Evolutionary conservation across 1,284 basidiomycete genomes (phyloP).

Genomic region (Ganoderma sp.): DNA sequence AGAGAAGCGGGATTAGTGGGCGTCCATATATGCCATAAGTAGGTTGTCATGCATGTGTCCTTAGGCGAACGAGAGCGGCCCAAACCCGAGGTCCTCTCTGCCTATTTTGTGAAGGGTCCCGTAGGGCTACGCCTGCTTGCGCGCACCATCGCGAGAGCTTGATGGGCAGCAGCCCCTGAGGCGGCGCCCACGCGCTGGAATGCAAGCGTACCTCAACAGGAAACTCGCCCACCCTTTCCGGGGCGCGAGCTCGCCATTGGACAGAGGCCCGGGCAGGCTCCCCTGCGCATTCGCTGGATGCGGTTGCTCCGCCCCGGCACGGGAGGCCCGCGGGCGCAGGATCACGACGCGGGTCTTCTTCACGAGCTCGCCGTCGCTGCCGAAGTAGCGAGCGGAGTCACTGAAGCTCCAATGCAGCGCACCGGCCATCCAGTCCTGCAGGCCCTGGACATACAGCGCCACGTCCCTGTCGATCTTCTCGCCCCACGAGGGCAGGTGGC

Average conservation of each 20-base stretch:
- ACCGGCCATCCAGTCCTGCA: slow-evolving; percentile 44
- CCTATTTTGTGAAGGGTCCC: background rate
- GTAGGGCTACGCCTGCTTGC: slow-evolving; percentile 5
- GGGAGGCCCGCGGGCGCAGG: slow-evolving; percentile 31
- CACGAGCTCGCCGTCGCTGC: slow-evolving; percentile 37
- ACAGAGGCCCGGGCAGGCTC: background rate
- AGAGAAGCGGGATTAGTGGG: background rate
- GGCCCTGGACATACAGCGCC: slow-evolving; percentile 37
- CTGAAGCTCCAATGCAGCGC: slow-evolving; percentile 42
- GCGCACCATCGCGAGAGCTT: slow-evolving; percentile 5
- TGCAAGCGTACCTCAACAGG: slow-evolving; percentile 15
- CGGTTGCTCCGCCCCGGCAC: slow-evolving; percentile 8
- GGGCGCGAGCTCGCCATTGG: slow-evolving; percentile 5
- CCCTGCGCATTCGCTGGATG: too few relatives aligned
- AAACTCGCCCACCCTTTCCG: slow-evolving; percentile 8
- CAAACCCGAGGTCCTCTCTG: background rate
- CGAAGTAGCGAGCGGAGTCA: slow-evolving; percentile 42
- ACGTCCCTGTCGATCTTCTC: slow-evolving; percentile 40
- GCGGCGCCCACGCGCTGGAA: slow-evolving; percentile 10
- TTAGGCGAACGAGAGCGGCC: background rate
- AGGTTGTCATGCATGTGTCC: slow-evolving; percentile 1
- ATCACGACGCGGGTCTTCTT: slow-evolving; percentile 39
- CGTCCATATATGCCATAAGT: background rate
- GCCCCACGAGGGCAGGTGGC: slow-evolving; percentile 40
- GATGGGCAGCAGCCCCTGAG: background rate